A percentile compares a stretch with the other conserved stretches of the same genome.
Conservation (phyloP, 805 yeast genomes). For the Wickerhamomyces silvicola region DNA sequence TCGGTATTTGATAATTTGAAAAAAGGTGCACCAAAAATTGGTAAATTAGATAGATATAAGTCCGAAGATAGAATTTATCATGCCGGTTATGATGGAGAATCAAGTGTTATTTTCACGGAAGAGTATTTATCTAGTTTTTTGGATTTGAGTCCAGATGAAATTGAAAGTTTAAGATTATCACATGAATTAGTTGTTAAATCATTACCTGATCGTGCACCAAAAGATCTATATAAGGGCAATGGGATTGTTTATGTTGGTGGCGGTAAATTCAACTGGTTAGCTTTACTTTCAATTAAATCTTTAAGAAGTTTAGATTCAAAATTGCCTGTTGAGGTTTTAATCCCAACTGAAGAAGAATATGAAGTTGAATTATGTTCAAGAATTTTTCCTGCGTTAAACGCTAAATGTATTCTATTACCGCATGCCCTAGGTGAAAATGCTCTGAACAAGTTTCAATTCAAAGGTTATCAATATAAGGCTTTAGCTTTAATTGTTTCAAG, state of each 20-base stretch:
- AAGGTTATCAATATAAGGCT: conserved; percentile 61
- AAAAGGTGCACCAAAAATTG: conserved; percentile 39
- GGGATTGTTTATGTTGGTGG: conserved; percentile 66
- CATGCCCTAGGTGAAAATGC: conserved; percentile 55
- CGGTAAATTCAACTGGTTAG: conserved; percentile 50
- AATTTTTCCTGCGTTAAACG: conserved; percentile 56
- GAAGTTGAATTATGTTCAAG: conserved; percentile 59
- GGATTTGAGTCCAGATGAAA: conserved; percentile 36
- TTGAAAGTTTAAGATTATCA: conserved; percentile 36
- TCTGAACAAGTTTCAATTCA: conserved; percentile 42
- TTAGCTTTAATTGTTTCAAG: conserved; percentile 65
- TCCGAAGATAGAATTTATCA: conserved; percentile 44
- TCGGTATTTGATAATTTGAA: conserved; percentile 35
- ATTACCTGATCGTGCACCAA: conserved; percentile 44
- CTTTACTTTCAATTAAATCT: conserved; percentile 42
- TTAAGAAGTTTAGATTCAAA: conserved; percentile 42
- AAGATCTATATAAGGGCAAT: conserved; percentile 40
- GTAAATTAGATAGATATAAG: conserved; percentile 36
- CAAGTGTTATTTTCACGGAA: conserved; percentile 43
- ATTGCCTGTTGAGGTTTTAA: conserved; percentile 66
- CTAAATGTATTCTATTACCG: conserved; percentile 57
- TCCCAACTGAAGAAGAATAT: conserved; percentile 60
- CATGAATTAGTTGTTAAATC: conserved; percentile 40
- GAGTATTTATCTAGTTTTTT: conserved; percentile 44
- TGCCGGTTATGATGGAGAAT: conserved; percentile 41